A percentile compares a stretch with the other conserved stretches of the same genome.
These are phyloP conservation scores for Protomyces pachydermus DNA, from an alignment of 1,139 yeast genomes.

Conservation along the genomic window DNA sequence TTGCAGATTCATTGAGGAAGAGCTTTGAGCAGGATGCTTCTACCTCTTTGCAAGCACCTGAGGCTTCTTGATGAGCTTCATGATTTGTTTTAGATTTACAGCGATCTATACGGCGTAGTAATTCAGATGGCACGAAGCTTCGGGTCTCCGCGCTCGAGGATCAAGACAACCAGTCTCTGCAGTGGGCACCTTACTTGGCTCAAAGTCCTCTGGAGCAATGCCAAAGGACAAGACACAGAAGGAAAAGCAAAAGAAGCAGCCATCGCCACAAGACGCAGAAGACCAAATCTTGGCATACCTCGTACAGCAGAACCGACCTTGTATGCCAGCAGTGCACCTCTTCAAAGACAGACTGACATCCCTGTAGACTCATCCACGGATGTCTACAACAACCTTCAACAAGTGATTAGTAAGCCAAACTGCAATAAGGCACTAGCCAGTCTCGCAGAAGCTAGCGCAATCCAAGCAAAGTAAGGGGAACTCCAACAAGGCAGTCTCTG, in stretches of 20 bases:
- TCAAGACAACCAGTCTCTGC: too few species aligned
- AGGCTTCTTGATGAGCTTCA: not conserved
- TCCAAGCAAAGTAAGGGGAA: not conserved
- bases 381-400: not conserved
- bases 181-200: too few species aligned
- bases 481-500: not conserved
- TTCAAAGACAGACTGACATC: not conserved
- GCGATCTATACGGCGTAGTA: too few species aligned
- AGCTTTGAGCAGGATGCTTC: constrained; percentile 36
- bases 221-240: not conserved
- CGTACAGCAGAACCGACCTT: not conserved
- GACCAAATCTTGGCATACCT: not conserved
- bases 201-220: not conserved
- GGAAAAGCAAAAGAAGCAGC: not conserved
- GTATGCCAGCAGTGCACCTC: not conserved
- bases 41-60: not conserved
- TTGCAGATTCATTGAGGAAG: constrained; percentile 52
- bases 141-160: too few species aligned
- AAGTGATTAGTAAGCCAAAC: not conserved
- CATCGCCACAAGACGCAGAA: not conserved
- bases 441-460: not conserved
- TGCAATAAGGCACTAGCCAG: not conserved
- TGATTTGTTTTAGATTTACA: too few species aligned
- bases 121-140: too few species aligned
- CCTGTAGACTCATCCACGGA: not conserved